Base-by-base conservation (phyloP, 2,329 filamentous ascomycete species). In the Acarospora socialis region DNA sequence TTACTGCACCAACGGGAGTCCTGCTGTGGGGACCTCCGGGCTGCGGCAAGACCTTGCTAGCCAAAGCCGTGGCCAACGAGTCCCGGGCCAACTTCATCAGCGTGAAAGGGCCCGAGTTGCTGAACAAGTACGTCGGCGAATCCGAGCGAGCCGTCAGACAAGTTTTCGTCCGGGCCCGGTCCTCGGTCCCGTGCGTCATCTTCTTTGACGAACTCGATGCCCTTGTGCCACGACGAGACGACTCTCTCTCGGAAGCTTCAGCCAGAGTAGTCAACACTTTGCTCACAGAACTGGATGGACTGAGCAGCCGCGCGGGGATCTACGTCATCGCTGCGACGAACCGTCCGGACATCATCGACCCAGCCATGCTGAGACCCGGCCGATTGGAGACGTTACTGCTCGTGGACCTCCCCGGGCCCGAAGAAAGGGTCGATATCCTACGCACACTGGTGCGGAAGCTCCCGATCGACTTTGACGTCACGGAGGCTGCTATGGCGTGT, bases 151-250 rank as follows among this genome's bases (percentile, higher is more conserved):
- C 86, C 1, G 80, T 98, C 2, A 76, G 90, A 14, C 83, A 92
- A 52, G 79, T 95, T 0, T 98, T 98, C 55, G 73, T 77, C 41
- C 77, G 87, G 10, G 90, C 90, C 1, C 73, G 86, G 31, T 80
- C 80, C 1, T 87, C 80, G 5, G 70, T 84, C 1, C 90, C 90
- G 1, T 95, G 87, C 50, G 83, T 98, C 33, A 77, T 98, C 36
- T 95, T 98, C 68, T 95, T 98, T 51, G 90, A 98, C 52, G 90
- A 98, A 58, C 70, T 98, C 32, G 90, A 98, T 55, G 87, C 90
- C 1, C 64, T 98, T 3, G 86, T 90, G 0, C 86, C 87, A 0
- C 76, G 76, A 31, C 75, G 90, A 33, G 83, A 87, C 48, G 79
- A 79, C 34, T 66, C 68, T 1, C 70, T 81, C 2, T 81, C 77